These are phyloP conservation scores for Saccharomycopsis crataegensis DNA, from an alignment of 1,139 yeast genomes.

Conservation along the genomic window DNA sequence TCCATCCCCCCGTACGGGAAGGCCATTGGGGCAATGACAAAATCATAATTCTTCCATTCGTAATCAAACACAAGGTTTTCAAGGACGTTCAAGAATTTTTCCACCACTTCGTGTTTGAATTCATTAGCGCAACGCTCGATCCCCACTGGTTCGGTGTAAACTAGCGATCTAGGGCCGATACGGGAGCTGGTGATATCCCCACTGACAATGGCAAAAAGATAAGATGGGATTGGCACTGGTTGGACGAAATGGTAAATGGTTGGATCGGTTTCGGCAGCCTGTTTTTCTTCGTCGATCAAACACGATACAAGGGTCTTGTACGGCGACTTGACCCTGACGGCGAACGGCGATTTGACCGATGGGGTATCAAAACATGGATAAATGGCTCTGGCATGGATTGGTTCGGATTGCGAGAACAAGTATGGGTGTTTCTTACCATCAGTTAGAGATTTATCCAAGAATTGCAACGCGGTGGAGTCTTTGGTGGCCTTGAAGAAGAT, in stretches of 20 bases:
- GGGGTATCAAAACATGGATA: conserved; percentile 94
- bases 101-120: conserved; percentile 69
- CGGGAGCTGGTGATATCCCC: conserved; percentile 65
- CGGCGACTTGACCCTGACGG: conserved; percentile 54
- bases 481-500: conserved; percentile 61
- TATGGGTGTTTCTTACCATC: conserved; percentile 67
- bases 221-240: conserved; percentile 79
- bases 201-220: conserved; percentile 76
- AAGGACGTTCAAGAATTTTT: conserved; percentile 73
- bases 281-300: conserved; percentile 23
- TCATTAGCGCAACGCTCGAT: conserved; percentile 69
- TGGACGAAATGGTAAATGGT: conserved; percentile 50
- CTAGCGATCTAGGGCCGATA: conserved; percentile 83
- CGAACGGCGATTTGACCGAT: conserved; percentile 61
- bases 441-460: conserved; percentile 73
- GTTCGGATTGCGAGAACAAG: conserved; percentile 85
- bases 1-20: conserved; percentile 98
- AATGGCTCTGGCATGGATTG: conserved; percentile 82
- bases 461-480: conserved; percentile 79
- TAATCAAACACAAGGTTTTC: conserved; percentile 72
- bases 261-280: conserved; percentile 21
- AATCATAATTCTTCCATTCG: conserved; percentile 82
- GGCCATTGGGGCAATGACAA: conserved; percentile 69
- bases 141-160: conserved; percentile 70
- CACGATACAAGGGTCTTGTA: conserved; percentile 72